Conservation (phyloP, 2,329 filamentous ascomycete species). For the Pseudocercospora pini-densiflorae region DNA sequence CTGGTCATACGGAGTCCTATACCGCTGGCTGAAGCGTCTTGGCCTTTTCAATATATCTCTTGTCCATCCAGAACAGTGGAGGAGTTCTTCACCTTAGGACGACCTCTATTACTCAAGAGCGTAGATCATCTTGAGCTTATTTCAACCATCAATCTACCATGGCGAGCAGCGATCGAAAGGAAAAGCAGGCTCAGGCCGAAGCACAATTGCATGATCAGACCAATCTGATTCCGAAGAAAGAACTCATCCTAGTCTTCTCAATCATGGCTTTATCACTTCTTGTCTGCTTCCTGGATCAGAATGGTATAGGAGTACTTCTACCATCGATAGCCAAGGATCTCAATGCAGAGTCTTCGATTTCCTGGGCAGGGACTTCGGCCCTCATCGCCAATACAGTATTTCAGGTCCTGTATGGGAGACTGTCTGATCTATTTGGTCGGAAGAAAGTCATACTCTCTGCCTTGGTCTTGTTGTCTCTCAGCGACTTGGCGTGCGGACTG, state of each 20-base stretch:
- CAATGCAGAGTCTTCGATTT: constrained; percentile 53
- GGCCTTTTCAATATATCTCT: neutral
- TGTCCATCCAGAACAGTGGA: neutral
- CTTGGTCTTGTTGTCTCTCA: constrained; percentile 58
- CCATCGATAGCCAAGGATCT: constrained; percentile 44
- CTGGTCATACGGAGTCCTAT: neutral
- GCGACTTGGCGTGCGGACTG: constrained; percentile 64
- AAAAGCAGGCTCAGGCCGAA: constrained; percentile 41
- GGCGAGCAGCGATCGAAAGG: neutral
- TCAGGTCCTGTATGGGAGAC: constrained; percentile 65
- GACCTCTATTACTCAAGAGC: neutral
- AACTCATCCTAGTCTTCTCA: constrained; percentile 58
- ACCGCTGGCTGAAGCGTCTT: neutral
- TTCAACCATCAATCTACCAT: neutral
- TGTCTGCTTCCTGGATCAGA: constrained; percentile 57
- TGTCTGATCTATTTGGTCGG: constrained; percentile 46
- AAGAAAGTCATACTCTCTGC: constrained; percentile 63
- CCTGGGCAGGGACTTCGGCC: constrained; percentile 59
- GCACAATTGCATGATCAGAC: constrained; percentile 59
- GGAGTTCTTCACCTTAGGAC: neutral
- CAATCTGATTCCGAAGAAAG: constrained; percentile 58
- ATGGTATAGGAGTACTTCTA: constrained; percentile 54
- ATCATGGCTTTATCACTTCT: constrained; percentile 19
- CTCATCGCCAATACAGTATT: constrained; percentile 65
- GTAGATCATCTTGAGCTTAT: neutral